Percentiles rank a stretch among this genome's conserved stretches.
Conservation (phyloP, 108 stramenopile species). For the Ochromonas danica region DNA sequence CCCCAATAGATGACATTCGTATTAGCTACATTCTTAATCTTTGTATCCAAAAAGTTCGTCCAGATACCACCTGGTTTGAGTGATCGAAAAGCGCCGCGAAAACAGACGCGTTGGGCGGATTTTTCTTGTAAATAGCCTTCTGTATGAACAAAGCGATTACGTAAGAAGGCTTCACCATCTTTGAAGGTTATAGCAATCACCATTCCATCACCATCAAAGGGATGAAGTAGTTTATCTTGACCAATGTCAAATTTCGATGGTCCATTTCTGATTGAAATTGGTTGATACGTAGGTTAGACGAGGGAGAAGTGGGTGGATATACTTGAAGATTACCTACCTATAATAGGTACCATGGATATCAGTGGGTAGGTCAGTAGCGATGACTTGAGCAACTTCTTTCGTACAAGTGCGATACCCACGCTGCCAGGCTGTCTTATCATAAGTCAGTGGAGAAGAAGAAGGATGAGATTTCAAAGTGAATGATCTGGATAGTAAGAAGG, state of each 20-base stretch:
- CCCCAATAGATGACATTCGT: constrained; percentile 56
- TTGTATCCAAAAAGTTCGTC: constrained; percentile 49
- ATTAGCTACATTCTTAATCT: constrained; percentile 54
- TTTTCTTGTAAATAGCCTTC: constrained; percentile 50
- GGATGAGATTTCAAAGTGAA: too few species aligned
- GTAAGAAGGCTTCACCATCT: constrained; percentile 46
- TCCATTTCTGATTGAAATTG: constrained; percentile 49
- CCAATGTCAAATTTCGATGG: constrained; percentile 48
- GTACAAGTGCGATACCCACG: not conserved
- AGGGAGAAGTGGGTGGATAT: too few species aligned
- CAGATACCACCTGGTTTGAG: constrained; percentile 44
- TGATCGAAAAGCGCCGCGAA: constrained; percentile 52
- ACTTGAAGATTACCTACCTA: too few species aligned
- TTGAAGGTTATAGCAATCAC: constrained; percentile 49
- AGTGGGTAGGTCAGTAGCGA: not conserved
- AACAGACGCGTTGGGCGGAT: constrained; percentile 38
- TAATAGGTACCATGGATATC: not conserved
- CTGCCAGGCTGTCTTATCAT: too few species aligned
- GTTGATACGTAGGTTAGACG: too few species aligned
- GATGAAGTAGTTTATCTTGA: constrained; percentile 37
- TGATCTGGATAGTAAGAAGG: too few species aligned
- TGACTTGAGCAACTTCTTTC: not conserved
- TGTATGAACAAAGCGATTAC: constrained; percentile 51
- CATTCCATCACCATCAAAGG: constrained; percentile 57
- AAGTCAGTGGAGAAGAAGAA: too few species aligned